Evolutionary conservation across 306 rosid species (phyloP).

Genomic region (Fragaria iinumae): DNA sequence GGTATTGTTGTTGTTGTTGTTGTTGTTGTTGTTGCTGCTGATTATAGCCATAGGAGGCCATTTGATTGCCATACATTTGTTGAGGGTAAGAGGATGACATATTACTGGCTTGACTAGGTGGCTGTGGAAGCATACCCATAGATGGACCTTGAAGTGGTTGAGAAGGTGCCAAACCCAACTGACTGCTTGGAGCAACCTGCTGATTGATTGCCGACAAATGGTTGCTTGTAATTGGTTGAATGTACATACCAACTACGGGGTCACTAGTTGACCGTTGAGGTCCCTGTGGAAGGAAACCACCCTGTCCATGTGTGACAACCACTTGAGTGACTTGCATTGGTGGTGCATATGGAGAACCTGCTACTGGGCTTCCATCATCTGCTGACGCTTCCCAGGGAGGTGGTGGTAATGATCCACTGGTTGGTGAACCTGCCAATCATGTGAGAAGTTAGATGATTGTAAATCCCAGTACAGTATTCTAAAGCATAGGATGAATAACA

Average conservation of each 20-base stretch:
- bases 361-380: constrained; percentile 49
- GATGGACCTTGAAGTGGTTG: constrained; percentile 34
- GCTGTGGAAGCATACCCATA: constrained; percentile 63
- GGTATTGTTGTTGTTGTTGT: neutral
- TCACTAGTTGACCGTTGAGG: constrained; percentile 59
- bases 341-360: constrained; percentile 65
- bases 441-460: neutral
- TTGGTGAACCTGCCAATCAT: constrained; percentile 55
- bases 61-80: constrained; percentile 77
- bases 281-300: constrained; percentile 51
- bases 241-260: constrained; percentile 61
- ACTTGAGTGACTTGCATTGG: constrained; percentile 55
- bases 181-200: constrained; percentile 61
- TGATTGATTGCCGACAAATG: constrained; percentile 54
- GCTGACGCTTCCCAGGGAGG: constrained; percentile 97
- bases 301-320: constrained; percentile 52
- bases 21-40: constrained; percentile 51
- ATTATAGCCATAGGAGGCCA: constrained; percentile 63
- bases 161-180: constrained; percentile 41
- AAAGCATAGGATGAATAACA: constrained; percentile 15
- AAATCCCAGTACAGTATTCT: neutral
- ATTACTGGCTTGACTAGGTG: constrained; percentile 45
- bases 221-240: constrained; percentile 57
- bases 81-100: constrained; percentile 60
- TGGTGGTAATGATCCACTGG: constrained; percentile 71